Conservation (phyloP, 768 basidiomycete species). For the Collybia mongolica region DNA sequence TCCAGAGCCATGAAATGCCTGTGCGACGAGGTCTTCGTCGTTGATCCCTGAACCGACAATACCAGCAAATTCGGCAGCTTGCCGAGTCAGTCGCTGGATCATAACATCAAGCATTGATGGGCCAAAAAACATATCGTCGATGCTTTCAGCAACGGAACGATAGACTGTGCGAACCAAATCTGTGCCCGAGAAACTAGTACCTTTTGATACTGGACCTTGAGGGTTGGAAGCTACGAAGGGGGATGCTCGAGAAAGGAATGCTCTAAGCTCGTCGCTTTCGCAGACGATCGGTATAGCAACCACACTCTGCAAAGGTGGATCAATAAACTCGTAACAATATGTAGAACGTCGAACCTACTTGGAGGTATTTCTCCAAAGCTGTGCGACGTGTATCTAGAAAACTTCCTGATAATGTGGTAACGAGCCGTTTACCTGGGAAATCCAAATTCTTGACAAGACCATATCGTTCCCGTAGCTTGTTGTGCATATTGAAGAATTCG, state of each 20-base stretch:
- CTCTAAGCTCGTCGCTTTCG: constrained; percentile 77
- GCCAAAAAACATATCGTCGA: constrained; percentile 97
- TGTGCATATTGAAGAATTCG: constrained; percentile 90
- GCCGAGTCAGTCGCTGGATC: constrained; percentile 85
- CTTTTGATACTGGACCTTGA: constrained; percentile 35
- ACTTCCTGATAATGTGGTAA: constrained; percentile 80
- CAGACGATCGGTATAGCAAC: constrained; percentile 74
- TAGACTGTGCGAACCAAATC: constrained; percentile 87
- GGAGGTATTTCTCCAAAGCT: constrained; percentile 87
- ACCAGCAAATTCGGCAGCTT: constrained; percentile 87
- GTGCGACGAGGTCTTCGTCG: constrained; percentile 83
- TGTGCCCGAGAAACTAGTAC: constrained; percentile 58
- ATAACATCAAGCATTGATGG: constrained; percentile 96
- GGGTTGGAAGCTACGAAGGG: constrained; percentile 69
- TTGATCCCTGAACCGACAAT: constrained; percentile 75
- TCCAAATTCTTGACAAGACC: constrained; percentile 68
- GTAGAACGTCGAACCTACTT: constrained; percentile 49
- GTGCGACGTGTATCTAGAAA: constrained; percentile 81
- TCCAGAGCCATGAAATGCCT: constrained; percentile 72
- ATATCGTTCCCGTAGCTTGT: constrained; percentile 77
- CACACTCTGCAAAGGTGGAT: constrained; percentile 48
- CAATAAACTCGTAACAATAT: not conserved
- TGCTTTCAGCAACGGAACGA: constrained; percentile 87
- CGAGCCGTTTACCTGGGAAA: constrained; percentile 92
- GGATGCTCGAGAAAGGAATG: constrained; percentile 86